Base-by-base conservation (phyloP, 768 basidiomycete genomes). In the Clavulina sp. region DNA sequence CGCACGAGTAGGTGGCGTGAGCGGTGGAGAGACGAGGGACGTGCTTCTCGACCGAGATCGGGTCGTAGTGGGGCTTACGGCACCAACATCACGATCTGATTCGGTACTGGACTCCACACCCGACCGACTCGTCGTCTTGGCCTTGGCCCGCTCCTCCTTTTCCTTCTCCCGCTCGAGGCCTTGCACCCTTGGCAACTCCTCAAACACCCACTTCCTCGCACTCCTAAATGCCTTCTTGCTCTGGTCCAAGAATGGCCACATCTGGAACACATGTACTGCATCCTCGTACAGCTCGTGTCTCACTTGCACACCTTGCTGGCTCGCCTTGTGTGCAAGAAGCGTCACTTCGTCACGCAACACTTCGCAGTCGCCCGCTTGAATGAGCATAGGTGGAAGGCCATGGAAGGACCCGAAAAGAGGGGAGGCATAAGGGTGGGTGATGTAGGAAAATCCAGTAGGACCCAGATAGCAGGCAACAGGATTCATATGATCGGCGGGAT, bases 361-460 rank as follows among this genome's bases (percentile, higher is more conserved):
- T 62, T 99, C 93, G 1, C 87, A 82, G 56, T 96, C 93, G 18
- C 93, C 93, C 2, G 80, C 80, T 62, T 93, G 89, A 38, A 96
- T 81, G 7, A 97, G 72, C 60, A 97, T 62, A 0, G 93, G 93
- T 6, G 93, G 93, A 18, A 99, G 68, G 5, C 82, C 84, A 6
- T 70, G 68, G 55, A 92, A 81, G 61, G 89, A 77, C 19, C 95
- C 93, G 58, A 99, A 99, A 16, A 99, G 69, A 0, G 88, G 93
- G 54, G 86, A 91, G 6, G 84, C 93, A 59, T 99, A 99, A 6
- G 93, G 93, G 63, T 99, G 91, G 0, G 91, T 96, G 43, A 96
- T 69, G 62, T 87, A 93, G 59, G 82, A 76, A 57, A 82, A 74
- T 34, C 75, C 68, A 56, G 79, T 81, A 55, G 49, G 64, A 16